Evolutionary conservation across 306 rosid genomes (phyloP), one percentile per base, ranked within the genome.

Genomic region (Vachellia pachyceras): DNA sequence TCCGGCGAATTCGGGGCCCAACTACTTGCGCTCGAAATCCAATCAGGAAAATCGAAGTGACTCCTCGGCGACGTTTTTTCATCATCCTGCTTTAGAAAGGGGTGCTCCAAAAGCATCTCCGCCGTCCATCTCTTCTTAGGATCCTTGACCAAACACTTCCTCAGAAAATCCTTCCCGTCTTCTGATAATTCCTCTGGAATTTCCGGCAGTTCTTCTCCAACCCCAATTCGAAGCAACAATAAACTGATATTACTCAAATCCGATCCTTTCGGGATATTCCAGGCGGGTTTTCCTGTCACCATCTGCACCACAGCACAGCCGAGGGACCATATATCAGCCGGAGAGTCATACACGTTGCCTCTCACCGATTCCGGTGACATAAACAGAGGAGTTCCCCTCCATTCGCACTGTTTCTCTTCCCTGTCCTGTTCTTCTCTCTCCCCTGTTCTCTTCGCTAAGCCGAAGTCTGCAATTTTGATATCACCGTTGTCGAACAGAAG

Each of bases 311-410:
- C 90, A 1, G 86, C 90, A 58, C 98, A 95, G 10, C 97, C 99
- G 0, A 93, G 63, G 6, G 98, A 92, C 98, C 98, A 96, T 6
- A 93, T 69, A 77, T 93, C 97, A 8, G 89, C 82, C 15, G 94
- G 89, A 2, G 92, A 67, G 40, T 85, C 97, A 71, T 84, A 79
- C 84, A 88, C 89, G 18, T 87, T 84, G 47, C 61, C 77, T 76
- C 77, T 90, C 0, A 96, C 97, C 0, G 94, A 83, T 79, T 96
- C 99, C 78, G 99, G 99, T 18, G 99, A 84, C 98, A 96, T 90
- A 35, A 81, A 90, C 60, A 96, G 63, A 8, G 99, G 99, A 23
- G 99, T 93, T 0, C 99, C 99, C 69, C 93, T 86, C 73, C 88
- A 80, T 50, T 91, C 90, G 10, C 55, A 76, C 20, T 80, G 13